Base-by-base conservation (phyloP, 148 eudicot species). In the Persicaria maculosa region DNA sequence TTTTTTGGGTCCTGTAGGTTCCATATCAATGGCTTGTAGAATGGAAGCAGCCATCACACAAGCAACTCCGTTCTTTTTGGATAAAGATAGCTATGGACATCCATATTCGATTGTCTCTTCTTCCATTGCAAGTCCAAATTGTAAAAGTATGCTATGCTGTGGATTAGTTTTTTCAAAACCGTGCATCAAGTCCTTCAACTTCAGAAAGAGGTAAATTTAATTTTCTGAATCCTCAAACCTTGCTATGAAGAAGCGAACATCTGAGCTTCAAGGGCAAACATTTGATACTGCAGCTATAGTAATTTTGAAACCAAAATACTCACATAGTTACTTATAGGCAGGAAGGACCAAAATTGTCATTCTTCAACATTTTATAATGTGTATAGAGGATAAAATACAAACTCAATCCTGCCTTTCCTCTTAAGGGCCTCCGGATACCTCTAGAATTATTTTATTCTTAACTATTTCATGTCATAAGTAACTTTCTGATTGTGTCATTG, bases 121-220 rank as follows among this genome's bases (percentile, higher is more conserved):
- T 22, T 73, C 72, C 55, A 61, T 59, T 64, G 55, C 77, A 44
- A 16, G 74, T 74, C 73, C 59, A 7, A 73, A 73, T 25, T 68
- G 47, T 74, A 73, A 76, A 36, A 62, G 64, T 50, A 69, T 31
- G 59, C 77, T 79, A 20, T 69, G 75, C 50, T 59, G 74, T 14
- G 58, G 72, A 44, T 65, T 71, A 70, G 75, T 53, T 67, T 69
- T 78, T 74, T 73, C 86, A 74, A 78, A 79, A 15, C 74, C 78
- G 75, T 54, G 68, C 57, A 61, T 52, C 40, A 70, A 68, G 65
- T 77, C 73, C 57, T 19, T 50, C 46, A 71, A 74, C 40, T 84
- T 74, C 36, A n/a, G 15, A 62, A 80, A 50, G 65, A 85, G 86
- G 90, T 87, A 74, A 15, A 78, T 74, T 48, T 52, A 52, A 20